A percentile compares a stretch with the other conserved stretches of the same genome.
These are phyloP conservation scores for Aspergillus biplanus DNA, from an alignment of 495 filamentous ascomycete genomes.

Conservation along the genomic window DNA sequence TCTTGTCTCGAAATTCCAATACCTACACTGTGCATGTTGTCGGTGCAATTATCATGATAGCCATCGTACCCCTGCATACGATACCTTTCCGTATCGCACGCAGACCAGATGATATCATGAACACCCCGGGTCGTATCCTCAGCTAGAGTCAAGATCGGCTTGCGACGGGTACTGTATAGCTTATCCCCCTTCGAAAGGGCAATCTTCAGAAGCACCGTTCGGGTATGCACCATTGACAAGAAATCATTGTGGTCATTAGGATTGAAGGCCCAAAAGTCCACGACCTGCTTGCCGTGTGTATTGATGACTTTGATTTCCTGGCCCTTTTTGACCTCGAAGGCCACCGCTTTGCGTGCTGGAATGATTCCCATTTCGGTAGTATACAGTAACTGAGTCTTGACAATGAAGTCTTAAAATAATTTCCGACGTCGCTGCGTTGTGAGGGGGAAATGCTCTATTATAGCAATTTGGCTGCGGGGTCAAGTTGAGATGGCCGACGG, in stretches of 20 bases:
- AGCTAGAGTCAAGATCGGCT: slow-evolving; percentile 38
- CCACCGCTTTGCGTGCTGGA: slow-evolving; percentile 1
- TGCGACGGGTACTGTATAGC: slow-evolving; percentile 36
- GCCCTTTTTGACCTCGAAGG: not conserved
- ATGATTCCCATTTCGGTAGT: not conserved
- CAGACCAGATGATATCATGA: slow-evolving; percentile 46
- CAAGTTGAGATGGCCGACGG: too few relatives aligned
- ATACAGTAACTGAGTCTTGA: not conserved
- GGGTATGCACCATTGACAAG: slow-evolving; percentile 48
- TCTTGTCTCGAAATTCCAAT: not conserved
- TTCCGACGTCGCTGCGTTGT: too few relatives aligned
- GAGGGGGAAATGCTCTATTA: too few relatives aligned
- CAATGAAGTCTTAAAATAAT: too few relatives aligned
- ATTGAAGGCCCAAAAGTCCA: slow-evolving; percentile 54
- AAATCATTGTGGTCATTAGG: slow-evolving; percentile 35
- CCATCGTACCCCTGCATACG: slow-evolving; percentile 34
- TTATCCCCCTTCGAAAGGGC: slow-evolving; percentile 36
- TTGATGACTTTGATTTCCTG: slow-evolving; percentile 40
- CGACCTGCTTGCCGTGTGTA: slow-evolving; percentile 55
- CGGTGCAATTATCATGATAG: slow-evolving; percentile 46
- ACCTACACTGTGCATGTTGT: slow-evolving; percentile 38
- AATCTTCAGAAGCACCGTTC: slow-evolving; percentile 34
- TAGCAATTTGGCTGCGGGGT: too few relatives aligned
- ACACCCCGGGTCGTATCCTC: slow-evolving; percentile 46
- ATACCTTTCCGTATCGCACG: slow-evolving; percentile 46